phyloP scores from a whole-genome alignment of 148 eudicot genomes.

The Dianthus caryophyllus region DNA sequence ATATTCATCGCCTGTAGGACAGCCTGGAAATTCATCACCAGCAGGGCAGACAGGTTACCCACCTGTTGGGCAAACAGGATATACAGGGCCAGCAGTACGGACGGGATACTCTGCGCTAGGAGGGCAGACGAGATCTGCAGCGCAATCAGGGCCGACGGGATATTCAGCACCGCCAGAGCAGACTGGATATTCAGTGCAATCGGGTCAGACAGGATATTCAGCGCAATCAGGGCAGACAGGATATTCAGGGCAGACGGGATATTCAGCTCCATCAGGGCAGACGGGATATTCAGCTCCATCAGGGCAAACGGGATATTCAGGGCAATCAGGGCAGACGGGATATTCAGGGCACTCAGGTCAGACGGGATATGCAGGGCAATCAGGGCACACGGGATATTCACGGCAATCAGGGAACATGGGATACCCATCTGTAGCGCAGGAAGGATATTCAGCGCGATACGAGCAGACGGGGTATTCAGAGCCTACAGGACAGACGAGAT shows the following conservation, averaged over 20 bases:
- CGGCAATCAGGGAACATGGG: not conserved
- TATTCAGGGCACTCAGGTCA: not conserved
- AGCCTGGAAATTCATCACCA: conserved; percentile 18
- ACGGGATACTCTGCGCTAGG: not conserved
- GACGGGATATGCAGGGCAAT: not conserved
- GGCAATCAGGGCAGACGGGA: not conserved
- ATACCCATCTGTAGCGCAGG: not conserved
- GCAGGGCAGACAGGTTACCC: no score
- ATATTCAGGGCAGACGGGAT: not conserved
- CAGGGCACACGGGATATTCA: not conserved
- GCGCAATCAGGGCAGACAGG: conserved; percentile 24
- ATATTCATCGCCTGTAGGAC: no score
- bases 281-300: not conserved
- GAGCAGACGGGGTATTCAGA: not conserved
- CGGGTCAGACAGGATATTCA: not conserved
- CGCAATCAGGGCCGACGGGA: not conserved
- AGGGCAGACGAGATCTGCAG: not conserved
- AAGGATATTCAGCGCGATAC: not conserved
- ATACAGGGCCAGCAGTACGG: not conserved
- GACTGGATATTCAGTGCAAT: not conserved
- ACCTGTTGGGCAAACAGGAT: conserved; percentile 1
- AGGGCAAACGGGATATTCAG: conserved; percentile 2
- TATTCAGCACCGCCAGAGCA: not conserved
- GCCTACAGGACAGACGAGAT: not conserved
- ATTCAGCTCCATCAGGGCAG: not conserved